phyloP scores from a whole-genome alignment of 176 grass and related monocot species.

The Oryza australiensis region DNA sequence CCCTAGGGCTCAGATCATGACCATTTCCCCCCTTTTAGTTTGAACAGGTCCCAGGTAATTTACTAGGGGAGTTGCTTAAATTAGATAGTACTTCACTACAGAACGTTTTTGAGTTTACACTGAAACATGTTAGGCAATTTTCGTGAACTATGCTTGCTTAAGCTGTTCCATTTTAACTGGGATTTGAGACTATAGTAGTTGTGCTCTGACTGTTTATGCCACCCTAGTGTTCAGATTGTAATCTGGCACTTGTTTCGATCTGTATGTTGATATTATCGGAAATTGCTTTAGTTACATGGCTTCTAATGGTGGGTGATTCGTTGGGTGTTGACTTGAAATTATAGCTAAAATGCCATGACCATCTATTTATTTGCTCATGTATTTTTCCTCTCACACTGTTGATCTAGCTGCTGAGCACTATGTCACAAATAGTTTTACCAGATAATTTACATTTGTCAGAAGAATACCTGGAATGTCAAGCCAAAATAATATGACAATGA shows the following conservation, averaged over 20 bases:
- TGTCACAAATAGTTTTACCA: not conserved
- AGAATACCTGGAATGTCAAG: not conserved
- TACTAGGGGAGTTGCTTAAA: not conserved
- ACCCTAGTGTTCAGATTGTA: not conserved
- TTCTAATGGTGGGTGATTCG: not conserved
- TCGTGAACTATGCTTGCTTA: not conserved
- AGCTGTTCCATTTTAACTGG: not conserved
- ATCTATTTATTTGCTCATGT: not conserved
- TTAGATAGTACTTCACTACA: not conserved
- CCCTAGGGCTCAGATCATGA: slow-evolving; percentile 20
- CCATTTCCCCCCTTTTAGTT: not conserved
- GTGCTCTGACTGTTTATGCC: not conserved
- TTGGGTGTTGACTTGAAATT: slow-evolving; percentile 1
- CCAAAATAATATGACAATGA: not conserved
- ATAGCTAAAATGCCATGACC: not conserved
- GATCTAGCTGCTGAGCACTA: not conserved
- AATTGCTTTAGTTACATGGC: not conserved
- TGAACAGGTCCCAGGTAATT: not conserved
- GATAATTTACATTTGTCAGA: not conserved
- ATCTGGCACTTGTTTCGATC: not conserved
- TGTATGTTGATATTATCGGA: not conserved
- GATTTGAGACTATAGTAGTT: not conserved
- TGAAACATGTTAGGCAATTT: not conserved
- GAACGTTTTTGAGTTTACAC: not conserved
- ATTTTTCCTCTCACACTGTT: not conserved